Evolutionary conservation across 2,329 filamentous ascomycete species (phyloP), one percentile per base, ranked within the genome.

Genomic region (Daldinia sp.): DNA sequence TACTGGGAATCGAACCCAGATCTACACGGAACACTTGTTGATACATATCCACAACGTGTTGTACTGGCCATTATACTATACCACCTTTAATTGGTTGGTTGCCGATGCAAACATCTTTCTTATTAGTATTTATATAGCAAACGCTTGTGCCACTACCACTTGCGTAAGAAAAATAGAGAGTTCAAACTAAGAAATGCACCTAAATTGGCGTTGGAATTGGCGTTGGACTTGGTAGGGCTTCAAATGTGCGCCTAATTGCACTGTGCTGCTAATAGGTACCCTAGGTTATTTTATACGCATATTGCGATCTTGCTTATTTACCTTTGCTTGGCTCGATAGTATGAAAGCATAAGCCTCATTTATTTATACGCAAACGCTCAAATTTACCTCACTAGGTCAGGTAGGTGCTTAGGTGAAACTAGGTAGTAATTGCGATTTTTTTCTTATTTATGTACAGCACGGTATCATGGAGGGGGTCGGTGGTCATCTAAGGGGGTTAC

Each of bases 1-100:
- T 54, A 54, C 51, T 54, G 51, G 51, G 51, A 54, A 54, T 54
- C 51, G 51, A 54, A 54, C 51, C 51, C 51, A 54, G 51, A 45
- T 54, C 51, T 54, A 54, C 51, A 54, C 51, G 51, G 51, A 43
- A 54, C 35, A 41, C 34, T 41, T 53, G 51, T 45, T 32, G n/a
- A 48, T 5, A 19, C 23, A 48, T 27, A 45, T 45, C 51, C 51
- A 54, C 51, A 54, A 54, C 51, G 51, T 54, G 51, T 54, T 54
- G 51, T 54, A 54, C 51, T 54, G 37, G 35, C 51, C 51, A 54
- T 45, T 54, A 54, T 54, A 54, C 51, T 54, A 54, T 54, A 54
- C 51, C 51, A 54, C 51, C 51, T 54, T 21, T 34, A 4, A 48
- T 48, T 48, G 45, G 45, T 10, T 30, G n/a, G 45, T 13, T 32